Conservation (phyloP, 1,284 basidiomycete species). For the Moesziomyces sp. region DNA sequence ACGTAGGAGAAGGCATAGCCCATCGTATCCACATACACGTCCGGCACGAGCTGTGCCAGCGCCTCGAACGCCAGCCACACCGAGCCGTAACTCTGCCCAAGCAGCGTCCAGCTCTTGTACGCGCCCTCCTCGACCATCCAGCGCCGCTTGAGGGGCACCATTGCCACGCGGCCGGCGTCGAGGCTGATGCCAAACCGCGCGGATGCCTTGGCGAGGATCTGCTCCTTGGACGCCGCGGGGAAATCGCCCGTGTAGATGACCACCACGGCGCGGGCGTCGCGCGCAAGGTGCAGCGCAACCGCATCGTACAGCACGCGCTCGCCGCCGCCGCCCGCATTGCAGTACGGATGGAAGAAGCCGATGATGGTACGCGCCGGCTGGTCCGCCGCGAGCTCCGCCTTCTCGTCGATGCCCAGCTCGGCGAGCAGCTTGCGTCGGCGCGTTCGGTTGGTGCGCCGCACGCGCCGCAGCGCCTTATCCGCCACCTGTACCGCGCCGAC, state of each 20-base stretch:
- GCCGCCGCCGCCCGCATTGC: constrained; percentile 96
- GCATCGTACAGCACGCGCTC: constrained; percentile 96
- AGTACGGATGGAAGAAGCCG: constrained; percentile 96
- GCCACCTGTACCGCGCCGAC: constrained; percentile 33
- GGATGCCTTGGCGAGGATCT: constrained; percentile 74
- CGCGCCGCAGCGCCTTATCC: constrained; percentile 26
- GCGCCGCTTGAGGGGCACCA: constrained; percentile 81
- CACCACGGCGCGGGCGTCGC: constrained; percentile 78
- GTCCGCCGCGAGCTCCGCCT: background rate
- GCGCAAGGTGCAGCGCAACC: constrained; percentile 79
- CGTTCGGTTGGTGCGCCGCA: constrained; percentile 19
- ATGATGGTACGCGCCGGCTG: constrained; percentile 34
- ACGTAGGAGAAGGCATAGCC: constrained; percentile 95
- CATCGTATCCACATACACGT: constrained; percentile 96
- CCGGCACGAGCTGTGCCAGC: constrained; percentile 77
- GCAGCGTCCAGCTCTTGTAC: constrained; percentile 88
- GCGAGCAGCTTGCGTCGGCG: constrained; percentile 32
- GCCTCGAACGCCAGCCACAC: constrained; percentile 85
- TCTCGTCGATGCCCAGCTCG: constrained; percentile 27
- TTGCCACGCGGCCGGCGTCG: constrained; percentile 75
- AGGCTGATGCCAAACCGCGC: constrained; percentile 84
- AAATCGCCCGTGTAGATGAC: constrained; percentile 84
- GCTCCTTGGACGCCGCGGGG: constrained; percentile 74
- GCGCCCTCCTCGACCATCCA: constrained; percentile 81
- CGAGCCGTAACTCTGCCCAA: constrained; percentile 90